Evolutionary conservation across 129 eudicot genomes (phyloP).

Genomic region (Gnaphalium uliginosum): DNA sequence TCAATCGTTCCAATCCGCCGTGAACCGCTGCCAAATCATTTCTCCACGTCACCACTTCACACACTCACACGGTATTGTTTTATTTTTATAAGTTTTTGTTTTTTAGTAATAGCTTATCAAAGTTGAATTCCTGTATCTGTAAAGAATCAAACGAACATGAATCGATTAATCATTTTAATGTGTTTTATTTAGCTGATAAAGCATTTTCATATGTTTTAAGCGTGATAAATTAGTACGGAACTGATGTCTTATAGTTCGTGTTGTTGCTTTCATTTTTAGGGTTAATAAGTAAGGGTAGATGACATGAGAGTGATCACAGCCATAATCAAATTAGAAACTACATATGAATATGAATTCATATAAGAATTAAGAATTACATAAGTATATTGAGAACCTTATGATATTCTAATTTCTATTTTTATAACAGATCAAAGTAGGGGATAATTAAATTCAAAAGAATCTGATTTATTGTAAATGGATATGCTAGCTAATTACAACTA

Average conservation of each 20-base stretch:
- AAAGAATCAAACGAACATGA: neutral
- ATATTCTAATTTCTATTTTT: neutral
- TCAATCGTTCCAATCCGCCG: neutral
- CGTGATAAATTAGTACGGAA: neutral
- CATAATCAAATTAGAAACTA: constrained; percentile 3
- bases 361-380: neutral
- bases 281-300: neutral
- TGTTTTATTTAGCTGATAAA: constrained; percentile 12
- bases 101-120: neutral
- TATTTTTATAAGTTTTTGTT: neutral
- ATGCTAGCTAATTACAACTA: too few relatives aligned
- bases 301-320: neutral
- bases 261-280: constrained; percentile 19
- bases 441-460: neutral
- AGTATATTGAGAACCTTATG: constrained; percentile 14
- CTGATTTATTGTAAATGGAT: neutral
- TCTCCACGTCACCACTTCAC: constrained; percentile 16
- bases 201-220: constrained; percentile 1
- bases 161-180: constrained; percentile 1
- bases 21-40: neutral
- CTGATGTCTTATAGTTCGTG: neutral
- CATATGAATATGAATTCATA: neutral
- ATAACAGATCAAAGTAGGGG: neutral
- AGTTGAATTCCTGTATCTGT: neutral
- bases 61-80: constrained; percentile 20